Evolutionary conservation across 768 basidiomycete species (phyloP).

Genomic region (Amanita jacksonii): DNA sequence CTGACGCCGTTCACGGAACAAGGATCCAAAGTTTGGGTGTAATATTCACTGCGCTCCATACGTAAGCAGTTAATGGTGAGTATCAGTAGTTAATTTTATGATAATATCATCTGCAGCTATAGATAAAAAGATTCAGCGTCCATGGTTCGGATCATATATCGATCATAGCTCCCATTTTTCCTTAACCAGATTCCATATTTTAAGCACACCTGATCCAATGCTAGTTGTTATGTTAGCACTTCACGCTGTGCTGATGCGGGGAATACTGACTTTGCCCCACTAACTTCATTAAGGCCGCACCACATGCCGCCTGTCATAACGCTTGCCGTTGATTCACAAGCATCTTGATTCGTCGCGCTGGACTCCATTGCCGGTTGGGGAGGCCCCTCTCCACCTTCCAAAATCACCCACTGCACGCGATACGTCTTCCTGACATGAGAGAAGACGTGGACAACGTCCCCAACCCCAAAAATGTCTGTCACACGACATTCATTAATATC

Average conservation of each 20-base stretch:
- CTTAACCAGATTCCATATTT: slow-evolving; percentile 58
- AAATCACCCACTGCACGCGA: slow-evolving; percentile 58
- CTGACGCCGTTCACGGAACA: too few relatives aligned
- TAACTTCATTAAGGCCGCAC: slow-evolving; percentile 45
- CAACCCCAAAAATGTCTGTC: slow-evolving; percentile 37
- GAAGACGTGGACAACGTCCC: slow-evolving; percentile 74
- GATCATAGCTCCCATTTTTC: slow-evolving; percentile 44
- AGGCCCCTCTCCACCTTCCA: slow-evolving; percentile 45
- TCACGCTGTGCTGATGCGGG: slow-evolving; percentile 5
- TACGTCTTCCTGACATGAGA: slow-evolving; percentile 89
- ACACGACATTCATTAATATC: slow-evolving; percentile 22
- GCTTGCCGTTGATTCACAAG: slow-evolving; percentile 5
- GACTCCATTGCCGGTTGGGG: slow-evolving; percentile 23
- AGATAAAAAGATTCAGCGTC: too few relatives aligned
- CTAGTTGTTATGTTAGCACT: slow-evolving; percentile 25
- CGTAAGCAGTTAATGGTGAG: too few relatives aligned
- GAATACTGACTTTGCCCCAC: slow-evolving; percentile 48
- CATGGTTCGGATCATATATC: too few relatives aligned
- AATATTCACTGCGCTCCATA: too few relatives aligned
- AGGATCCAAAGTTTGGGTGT: too few relatives aligned
- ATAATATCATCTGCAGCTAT: too few relatives aligned
- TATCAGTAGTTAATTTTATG: too few relatives aligned
- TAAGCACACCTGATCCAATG: slow-evolving; percentile 65
- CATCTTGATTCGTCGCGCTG: slow-evolving; percentile 14
- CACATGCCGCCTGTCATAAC: slow-evolving; percentile 30